Evolutionary conservation across 2,329 filamentous ascomycete species (phyloP), one percentile per base, ranked within the genome.

Genomic region (Apiospora phragmitis): DNA sequence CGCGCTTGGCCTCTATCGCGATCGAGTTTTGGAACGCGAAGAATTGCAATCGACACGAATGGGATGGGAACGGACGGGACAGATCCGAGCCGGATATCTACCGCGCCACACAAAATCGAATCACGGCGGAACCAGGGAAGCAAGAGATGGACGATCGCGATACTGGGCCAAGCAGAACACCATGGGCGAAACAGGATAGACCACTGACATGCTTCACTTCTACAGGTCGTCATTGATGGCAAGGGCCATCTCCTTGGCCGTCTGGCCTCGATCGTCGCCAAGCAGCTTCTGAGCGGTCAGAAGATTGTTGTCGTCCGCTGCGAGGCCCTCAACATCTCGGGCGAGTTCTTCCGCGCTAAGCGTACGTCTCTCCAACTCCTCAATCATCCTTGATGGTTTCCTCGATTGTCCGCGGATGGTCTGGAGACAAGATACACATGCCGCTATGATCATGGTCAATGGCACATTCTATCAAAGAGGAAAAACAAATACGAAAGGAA

Each of bases 291-390:
- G 81, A 97, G 92, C 87, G 95, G 95, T 85, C 95, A 98, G 90
- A 98, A 98, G 93, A 97, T 99, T 85, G 95, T 98, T 82, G 89
- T 99, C 80, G 96, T 99, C 85, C 94, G 96, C 90, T 97, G 93
- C 88, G 96, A 99, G 89, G 94, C 94, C 81, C 92, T 99, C 86
- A 99, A 99, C 92, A 99, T 99, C 91, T 99, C 96, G 80, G 96
- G 96, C 89, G 96, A 98, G 90, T 99, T 99, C 94, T 99, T 99
- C 93, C 94, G 96, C 86, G 92, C 95, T 80, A 99, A 99, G 93
- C 93, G 96, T 99, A 97, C 87, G 95, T 97, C 82, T 76, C 75
- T 76, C 74, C 32, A 38, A n/a, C 55, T 38, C n/a, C 21, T 18
- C 55, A n/a, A 21, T 5, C 11, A 75, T 73, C 51, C 43, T 65